A percentile compares a stretch with the other conserved stretches of the same genome.
Conservation (phyloP, 2,329 filamentous ascomycete genomes). For the Talaromyces sp. region DNA sequence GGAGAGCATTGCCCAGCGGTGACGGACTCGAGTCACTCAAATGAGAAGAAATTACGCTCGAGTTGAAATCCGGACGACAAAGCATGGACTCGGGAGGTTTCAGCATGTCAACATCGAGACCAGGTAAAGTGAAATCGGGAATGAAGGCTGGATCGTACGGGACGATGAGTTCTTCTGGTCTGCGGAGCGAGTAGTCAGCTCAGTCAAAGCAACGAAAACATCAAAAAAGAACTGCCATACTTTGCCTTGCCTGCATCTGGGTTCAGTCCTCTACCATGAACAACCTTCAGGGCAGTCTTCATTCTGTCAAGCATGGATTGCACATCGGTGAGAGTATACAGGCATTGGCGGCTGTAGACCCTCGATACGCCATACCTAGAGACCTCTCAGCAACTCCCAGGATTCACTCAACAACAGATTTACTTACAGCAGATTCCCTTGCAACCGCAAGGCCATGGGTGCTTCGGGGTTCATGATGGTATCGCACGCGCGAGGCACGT, state of each 20-base stretch:
- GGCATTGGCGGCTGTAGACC: constrained; percentile 81
- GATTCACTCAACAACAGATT: neutral
- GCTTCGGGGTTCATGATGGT: constrained; percentile 82
- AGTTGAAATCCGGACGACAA: constrained; percentile 13
- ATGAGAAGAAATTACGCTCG: constrained; percentile 25
- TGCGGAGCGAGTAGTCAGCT: constrained; percentile 31
- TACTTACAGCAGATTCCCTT: constrained; percentile 73
- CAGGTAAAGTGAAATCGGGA: constrained; percentile 58
- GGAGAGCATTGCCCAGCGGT: constrained; percentile 19
- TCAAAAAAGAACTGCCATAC: constrained; percentile 43
- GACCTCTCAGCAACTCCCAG: neutral
- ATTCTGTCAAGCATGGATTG: constrained; percentile 71
- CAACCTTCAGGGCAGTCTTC: constrained; percentile 57
- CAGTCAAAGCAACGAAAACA: no score
- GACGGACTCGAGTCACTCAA: constrained; percentile 29
- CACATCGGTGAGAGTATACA: constrained; percentile 76
- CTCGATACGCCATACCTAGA: constrained; percentile 69
- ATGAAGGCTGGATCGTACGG: constrained; percentile 78
- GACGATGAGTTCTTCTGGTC: constrained; percentile 69
- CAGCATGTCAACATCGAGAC: constrained; percentile 51
- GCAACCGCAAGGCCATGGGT: constrained; percentile 82
- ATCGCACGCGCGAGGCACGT: constrained; percentile 78
- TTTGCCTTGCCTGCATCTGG: constrained; percentile 64
- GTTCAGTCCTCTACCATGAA: constrained; percentile 60
- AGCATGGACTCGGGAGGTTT: constrained; percentile 15